Conservation (phyloP, 2,329 filamentous ascomycete species). For the Alternaria novae-zelandiae region DNA sequence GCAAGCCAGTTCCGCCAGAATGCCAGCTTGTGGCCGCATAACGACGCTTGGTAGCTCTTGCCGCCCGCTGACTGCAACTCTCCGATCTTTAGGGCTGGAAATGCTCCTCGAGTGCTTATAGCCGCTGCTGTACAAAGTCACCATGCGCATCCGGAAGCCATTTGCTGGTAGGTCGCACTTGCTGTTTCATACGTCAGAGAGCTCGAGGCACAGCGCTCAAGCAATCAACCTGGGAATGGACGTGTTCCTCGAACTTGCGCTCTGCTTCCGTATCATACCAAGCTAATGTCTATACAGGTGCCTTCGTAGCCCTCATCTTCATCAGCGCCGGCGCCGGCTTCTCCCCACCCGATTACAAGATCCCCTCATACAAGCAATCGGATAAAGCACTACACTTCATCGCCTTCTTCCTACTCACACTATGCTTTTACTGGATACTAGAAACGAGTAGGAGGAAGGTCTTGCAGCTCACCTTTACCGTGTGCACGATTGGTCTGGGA, state of each 20-base stretch:
- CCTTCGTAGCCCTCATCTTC: constrained; percentile 65
- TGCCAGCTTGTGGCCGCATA: constrained; percentile 13
- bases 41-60: constrained; percentile 9
- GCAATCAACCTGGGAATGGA: background rate
- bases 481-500: constrained; percentile 76
- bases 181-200: constrained; percentile 1
- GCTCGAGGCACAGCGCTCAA: background rate
- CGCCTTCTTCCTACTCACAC: constrained; percentile 88
- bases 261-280: background rate
- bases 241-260: background rate
- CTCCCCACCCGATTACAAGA: constrained; percentile 56
- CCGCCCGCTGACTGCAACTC: constrained; percentile 1
- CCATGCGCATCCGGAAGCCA: constrained; percentile 16
- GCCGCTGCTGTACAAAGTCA: background rate
- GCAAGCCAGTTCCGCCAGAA: constrained; percentile 8
- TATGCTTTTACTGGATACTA: constrained; percentile 94
- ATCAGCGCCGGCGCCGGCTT: constrained; percentile 77
- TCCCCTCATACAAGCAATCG: constrained; percentile 68
- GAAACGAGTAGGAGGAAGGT: constrained; percentile 87
- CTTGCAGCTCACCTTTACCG: constrained; percentile 79
- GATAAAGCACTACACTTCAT: constrained; percentile 89
- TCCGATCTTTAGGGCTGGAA: background rate
- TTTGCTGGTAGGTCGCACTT: constrained; percentile 13
- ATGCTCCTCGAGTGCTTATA: background rate
- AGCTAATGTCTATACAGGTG: constrained; percentile 38